Conservation (phyloP, 2,329 filamentous ascomycete genomes). For the Dactylellina cionopaga region DNA sequence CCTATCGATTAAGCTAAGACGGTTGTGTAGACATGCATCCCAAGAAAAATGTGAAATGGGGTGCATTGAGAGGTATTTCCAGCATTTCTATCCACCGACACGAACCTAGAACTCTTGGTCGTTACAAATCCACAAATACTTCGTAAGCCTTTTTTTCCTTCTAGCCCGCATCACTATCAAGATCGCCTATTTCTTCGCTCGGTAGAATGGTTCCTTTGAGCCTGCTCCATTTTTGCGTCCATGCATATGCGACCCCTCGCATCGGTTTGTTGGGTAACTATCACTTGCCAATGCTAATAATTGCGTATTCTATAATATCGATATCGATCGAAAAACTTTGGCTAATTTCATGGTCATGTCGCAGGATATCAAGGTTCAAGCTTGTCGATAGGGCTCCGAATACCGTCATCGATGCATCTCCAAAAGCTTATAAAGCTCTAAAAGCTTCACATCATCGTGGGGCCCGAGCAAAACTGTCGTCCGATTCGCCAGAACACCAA, state of each 20-base stretch:
- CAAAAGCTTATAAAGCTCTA: too few species aligned
- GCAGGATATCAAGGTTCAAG: conserved; percentile 13
- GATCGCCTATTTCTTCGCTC: conserved; percentile 50
- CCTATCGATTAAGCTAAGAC: conserved; percentile 39
- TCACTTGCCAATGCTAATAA: too few species aligned
- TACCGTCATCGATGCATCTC: conserved; percentile 10
- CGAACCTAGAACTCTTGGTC: background rate
- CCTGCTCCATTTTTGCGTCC: too few species aligned
- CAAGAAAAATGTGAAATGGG: conserved; percentile 16
- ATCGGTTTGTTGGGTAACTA: too few species aligned
- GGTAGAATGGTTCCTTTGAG: conserved; percentile 23
- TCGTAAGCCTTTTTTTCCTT: conserved; percentile 33
- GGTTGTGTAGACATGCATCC: conserved; percentile 41
- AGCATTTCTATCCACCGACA: conserved; percentile 19
- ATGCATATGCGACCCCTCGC: too few species aligned
- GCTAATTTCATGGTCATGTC: conserved; percentile 14
- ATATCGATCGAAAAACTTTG: background rate
- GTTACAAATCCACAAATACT: conserved; percentile 24
- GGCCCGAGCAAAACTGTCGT: conserved; percentile 8
- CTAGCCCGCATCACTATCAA: conserved; percentile 7
- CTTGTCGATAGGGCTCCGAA: conserved; percentile 1
- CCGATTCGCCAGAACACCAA: conserved; percentile 1
- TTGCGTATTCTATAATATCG: background rate
- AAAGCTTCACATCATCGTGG: conserved; percentile 12
- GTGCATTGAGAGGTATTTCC: conserved; percentile 12